Base-by-base conservation (phyloP, 208 protist species). In the Trypanosomatidae sp. region DNA sequence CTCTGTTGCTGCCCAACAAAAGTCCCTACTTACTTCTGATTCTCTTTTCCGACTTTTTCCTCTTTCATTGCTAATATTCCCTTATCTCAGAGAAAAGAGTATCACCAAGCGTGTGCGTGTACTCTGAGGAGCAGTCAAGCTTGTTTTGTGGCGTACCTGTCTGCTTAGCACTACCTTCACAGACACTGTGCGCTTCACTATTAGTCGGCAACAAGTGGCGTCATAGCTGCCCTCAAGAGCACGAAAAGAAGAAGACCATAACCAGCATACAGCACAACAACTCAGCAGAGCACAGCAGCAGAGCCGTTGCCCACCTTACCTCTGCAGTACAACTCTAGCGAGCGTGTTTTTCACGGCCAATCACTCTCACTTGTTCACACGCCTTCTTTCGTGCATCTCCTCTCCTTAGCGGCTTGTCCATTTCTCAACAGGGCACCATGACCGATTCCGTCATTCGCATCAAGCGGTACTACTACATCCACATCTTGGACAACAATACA, bases 401-500 rank as follows among this genome's bases (percentile, higher is more conserved):
- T 22, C 33, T 44, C 33, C n/a, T 6, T 36, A 36, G n/a, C 7
- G n/a, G 43, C 28, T 33, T 39, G 15, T 1, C n/a, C 10, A n/a
- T 55, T 33, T 41, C 36, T 25, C 4, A 33, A n/a, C 17, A 4
- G 28, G 25, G 3, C 13, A 10, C 41, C 39, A 76, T 75, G 71
- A 52, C 69, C 4, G 70, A 76, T 50, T 82, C 89, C 52, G 82
- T 98, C 41, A 94, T 98, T 64, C 89, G 95, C 25, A 87, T 99
- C 67, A 95, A 97, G 77, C 92, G 91, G 30, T 87, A 95, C 66
- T 82, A 98, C 62, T 99, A 97, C 84, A 91, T 97, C 59, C 97
- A 99, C 73, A 83, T 99, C 9, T 81, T 98, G 69, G 96, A 99
- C 84, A 98, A 97, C 80, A 98, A 98, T 82, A 95, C 88, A 3